phyloP scores from a whole-genome alignment of 768 basidiomycete species.

The Boletus edulis region DNA sequence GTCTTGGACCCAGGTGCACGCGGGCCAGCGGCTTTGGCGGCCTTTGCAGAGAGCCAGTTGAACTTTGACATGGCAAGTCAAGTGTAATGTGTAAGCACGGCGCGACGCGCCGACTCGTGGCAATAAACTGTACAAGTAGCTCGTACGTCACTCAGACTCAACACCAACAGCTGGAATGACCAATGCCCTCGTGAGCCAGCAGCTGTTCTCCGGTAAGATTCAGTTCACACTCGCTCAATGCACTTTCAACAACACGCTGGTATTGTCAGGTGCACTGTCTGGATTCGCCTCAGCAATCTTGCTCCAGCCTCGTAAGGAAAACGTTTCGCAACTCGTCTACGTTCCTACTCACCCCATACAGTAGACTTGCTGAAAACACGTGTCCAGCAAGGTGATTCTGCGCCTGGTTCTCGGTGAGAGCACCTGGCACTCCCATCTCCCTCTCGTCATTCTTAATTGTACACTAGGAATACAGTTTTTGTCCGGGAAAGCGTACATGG shows the following conservation, averaged over 20 bases:
- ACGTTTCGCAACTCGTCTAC: background rate
- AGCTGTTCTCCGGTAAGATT: slow-evolving; percentile 28
- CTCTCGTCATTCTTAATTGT: background rate
- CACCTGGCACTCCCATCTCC: background rate
- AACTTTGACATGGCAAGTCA: slow-evolving; percentile 11
- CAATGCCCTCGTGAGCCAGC: slow-evolving; percentile 25
- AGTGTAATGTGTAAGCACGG: too few species aligned
- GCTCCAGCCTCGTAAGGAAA: slow-evolving; percentile 69
- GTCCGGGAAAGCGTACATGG: slow-evolving; percentile 52
- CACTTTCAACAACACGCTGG: background rate
- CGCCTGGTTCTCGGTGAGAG: slow-evolving; percentile 36
- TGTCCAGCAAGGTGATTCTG: slow-evolving; percentile 75
- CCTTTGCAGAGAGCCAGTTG: slow-evolving; percentile 54
- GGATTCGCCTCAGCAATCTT: slow-evolving; percentile 73
- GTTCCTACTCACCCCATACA: slow-evolving; percentile 24
- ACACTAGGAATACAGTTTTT: slow-evolving; percentile 34
- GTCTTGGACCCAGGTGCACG: slow-evolving; percentile 55
- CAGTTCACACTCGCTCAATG: background rate
- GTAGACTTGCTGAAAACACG: slow-evolving; percentile 94
- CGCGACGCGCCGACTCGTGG: too few species aligned
- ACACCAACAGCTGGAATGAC: slow-evolving; percentile 18
- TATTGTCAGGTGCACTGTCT: slow-evolving; percentile 62
- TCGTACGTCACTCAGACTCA: too few species aligned
- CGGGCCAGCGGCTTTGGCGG: slow-evolving; percentile 61
- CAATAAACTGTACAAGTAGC: too few species aligned